These are phyloP conservation scores for Talaromyces nanjingensis DNA, from an alignment of 495 filamentous ascomycete genomes.

Conservation along the genomic window DNA sequence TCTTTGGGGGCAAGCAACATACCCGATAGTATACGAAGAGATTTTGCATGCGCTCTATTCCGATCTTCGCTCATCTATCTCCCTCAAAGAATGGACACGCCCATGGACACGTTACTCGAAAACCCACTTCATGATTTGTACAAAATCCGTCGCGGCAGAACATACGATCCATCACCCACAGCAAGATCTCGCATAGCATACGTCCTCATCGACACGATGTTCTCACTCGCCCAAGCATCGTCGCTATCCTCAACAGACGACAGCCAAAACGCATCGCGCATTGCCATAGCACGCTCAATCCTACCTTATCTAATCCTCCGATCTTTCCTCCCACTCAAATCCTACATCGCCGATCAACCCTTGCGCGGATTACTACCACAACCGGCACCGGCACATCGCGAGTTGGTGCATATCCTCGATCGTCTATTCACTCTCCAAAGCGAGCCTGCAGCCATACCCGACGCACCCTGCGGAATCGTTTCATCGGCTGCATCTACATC, in stretches of 20 bases:
- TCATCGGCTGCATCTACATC: neutral
- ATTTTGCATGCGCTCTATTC: constrained; percentile 74
- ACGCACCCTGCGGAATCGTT: constrained; percentile 35
- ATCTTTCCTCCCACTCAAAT: constrained; percentile 66
- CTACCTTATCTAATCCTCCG: constrained; percentile 82
- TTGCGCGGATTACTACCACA: constrained; percentile 88
- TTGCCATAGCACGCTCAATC: constrained; percentile 64
- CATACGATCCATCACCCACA: constrained; percentile 57
- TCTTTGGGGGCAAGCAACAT: constrained; percentile 59
- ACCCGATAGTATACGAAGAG: constrained; percentile 57
- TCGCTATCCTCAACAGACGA: constrained; percentile 12
- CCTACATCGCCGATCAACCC: constrained; percentile 88
- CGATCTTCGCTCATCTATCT: constrained; percentile 73
- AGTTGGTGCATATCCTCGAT: constrained; percentile 64
- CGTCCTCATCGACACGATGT: constrained; percentile 71
- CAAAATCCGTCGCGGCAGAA: constrained; percentile 59
- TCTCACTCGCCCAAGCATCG: constrained; percentile 50
- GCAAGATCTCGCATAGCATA: constrained; percentile 68
- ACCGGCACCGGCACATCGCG: constrained; percentile 70
- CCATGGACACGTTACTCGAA: constrained; percentile 36
- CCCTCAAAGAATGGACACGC: constrained; percentile 57
- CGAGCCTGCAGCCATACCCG: constrained; percentile 65
- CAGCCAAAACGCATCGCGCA: constrained; percentile 23
- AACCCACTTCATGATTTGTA: constrained; percentile 57
- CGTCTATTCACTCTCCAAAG: constrained; percentile 58